Base-by-base conservation (phyloP, 208 protist species). In the Phytomonas sp. region DNA sequence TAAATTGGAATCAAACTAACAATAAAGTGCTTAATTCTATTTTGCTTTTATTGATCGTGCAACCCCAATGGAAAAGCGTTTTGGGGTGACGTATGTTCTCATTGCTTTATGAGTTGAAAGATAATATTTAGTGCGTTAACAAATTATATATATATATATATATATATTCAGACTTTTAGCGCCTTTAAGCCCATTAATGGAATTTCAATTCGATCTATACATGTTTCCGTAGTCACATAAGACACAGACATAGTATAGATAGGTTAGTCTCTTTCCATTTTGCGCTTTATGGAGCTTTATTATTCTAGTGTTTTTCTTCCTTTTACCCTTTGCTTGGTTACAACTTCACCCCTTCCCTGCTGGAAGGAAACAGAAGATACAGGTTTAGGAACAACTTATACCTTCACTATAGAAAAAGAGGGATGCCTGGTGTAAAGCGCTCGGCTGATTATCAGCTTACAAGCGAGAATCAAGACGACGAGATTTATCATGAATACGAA, bases 401-500 rank as follows among this genome's bases (percentile, higher is more conserved):
- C n/a, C 26, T 15, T 67, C 43, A 51, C n/a, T 15, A 31, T n/a
- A 70, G 15, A 32, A n/a, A 68, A 56, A 40, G 40, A 62, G 28
- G 51, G n/a, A 70, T 56, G 56, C 74, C 31, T 30, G 43, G 59
- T 13, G 33, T 71, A 17, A 89, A 82, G 73, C 83, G 80, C 26
- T 36, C 66, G 4, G 80, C 80, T 30, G 78, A 76, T 29, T 51
- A 33, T 60, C 73, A 88, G 67, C 46, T 82, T 34, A 77, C 68
- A 20, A 71, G 68, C 40, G 62, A 77, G 28, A 69, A 84, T 67
- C 71, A 75, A 32, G 79, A 84, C 20, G 72, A 76, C 7, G 43
- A 64, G 31, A 66, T 60, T 0, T 68, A 87, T 13, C 81, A 84
- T n/a, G 75, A 74, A 32, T 81, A 87, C 46, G 70, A 79, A 62